Evolutionary conservation across 441 rosid genomes (phyloP).

Genomic region (Rhodomyrtus psidioides): DNA sequence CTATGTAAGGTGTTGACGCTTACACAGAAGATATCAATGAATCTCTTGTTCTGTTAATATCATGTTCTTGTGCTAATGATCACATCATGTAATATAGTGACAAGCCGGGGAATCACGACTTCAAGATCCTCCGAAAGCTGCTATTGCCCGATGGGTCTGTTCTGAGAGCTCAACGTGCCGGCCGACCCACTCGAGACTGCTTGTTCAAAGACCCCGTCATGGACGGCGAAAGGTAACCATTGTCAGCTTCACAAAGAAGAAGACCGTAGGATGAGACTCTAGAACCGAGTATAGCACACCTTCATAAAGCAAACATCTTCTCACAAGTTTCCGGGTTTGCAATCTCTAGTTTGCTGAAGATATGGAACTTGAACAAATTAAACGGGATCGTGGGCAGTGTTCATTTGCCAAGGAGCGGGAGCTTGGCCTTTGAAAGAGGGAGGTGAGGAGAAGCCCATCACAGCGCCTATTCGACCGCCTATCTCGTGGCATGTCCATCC

Average conservation of each 20-base stretch:
- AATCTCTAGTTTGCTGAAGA: conserved; percentile 31
- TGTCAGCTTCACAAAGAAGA: not conserved
- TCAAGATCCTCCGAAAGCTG: conserved; percentile 47
- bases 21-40: not conserved
- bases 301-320: not conserved
- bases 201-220: not conserved
- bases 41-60: not conserved
- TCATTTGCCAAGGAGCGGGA: conserved; percentile 77
- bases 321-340: not conserved
- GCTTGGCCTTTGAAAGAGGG: conserved; percentile 35
- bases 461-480: not conserved
- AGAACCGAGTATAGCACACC: not conserved
- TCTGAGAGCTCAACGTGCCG: conserved; percentile 39
- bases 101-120: conserved; percentile 61
- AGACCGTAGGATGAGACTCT: not conserved
- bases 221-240: not conserved
- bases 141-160: conserved; percentile 59
- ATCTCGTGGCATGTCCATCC: conserved; percentile 30
- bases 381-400: conserved; percentile 51
- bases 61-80: not conserved
- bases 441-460: conserved; percentile 1
- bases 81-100: conserved; percentile 34
- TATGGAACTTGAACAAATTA: conserved; percentile 60
- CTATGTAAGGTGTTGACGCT: not conserved
- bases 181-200: not conserved